phyloP scores from a whole-genome alignment of 768 basidiomycete genomes.

The Dioszegia hungarica region DNA sequence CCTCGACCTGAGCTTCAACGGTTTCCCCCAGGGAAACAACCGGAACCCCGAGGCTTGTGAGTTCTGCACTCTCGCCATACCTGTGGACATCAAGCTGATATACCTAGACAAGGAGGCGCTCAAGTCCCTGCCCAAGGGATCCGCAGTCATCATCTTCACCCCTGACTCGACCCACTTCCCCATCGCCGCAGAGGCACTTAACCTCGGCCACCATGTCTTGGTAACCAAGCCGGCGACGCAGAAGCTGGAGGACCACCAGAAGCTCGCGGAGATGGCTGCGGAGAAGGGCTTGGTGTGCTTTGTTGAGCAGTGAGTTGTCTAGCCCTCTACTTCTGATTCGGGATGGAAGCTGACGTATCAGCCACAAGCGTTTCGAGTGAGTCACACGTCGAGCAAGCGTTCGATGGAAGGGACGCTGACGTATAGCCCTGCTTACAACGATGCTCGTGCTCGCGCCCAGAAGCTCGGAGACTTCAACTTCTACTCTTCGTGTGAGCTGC shows the following conservation, averaged over 20 bases:
- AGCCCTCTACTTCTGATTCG: not conserved
- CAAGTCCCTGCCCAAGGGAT: constrained; percentile 68
- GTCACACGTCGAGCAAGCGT: not conserved
- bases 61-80: constrained; percentile 38
- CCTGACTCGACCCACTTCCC: constrained; percentile 86
- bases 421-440: constrained; percentile 71
- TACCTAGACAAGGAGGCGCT: constrained; percentile 52
- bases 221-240: constrained; percentile 92
- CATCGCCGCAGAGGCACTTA: constrained; percentile 80
- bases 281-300: constrained; percentile 79
- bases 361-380: constrained; percentile 55
- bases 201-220: constrained; percentile 78
- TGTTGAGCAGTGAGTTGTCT: constrained; percentile 69
- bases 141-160: constrained; percentile 89
- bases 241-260: constrained; percentile 73
- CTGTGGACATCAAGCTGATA: not conserved
- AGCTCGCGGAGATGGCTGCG: constrained; percentile 68
- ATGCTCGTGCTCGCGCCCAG: constrained; percentile 69
- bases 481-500: constrained; percentile 65
- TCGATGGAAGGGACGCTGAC: constrained; percentile 1
- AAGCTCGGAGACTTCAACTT: constrained; percentile 85
- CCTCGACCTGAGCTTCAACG: constrained; percentile 78
- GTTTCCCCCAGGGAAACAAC: constrained; percentile 66
- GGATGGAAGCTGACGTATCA: constrained; percentile 10
- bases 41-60: constrained; percentile 76